Conservation (phyloP, 2,329 filamentous ascomycete species). For the Alternaria alternata region DNA sequence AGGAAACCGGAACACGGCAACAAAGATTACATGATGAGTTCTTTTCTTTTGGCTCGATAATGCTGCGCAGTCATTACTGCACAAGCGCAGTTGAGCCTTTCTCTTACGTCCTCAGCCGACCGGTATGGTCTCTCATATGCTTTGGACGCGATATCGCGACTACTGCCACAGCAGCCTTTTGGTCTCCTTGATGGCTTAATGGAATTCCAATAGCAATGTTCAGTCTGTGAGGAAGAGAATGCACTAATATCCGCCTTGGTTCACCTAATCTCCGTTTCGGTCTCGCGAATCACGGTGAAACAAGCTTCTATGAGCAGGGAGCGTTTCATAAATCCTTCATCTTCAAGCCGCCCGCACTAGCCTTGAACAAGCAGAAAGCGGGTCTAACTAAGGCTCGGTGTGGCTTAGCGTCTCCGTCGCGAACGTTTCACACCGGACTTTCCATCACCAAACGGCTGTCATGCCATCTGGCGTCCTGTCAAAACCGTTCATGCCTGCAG, state of each 20-base stretch:
- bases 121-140: background rate
- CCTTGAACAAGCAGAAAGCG: background rate
- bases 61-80: background rate
- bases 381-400: background rate
- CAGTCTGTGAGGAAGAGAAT: background rate
- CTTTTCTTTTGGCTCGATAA: background rate
- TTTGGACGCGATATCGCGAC: background rate
- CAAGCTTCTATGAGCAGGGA: slow-evolving; percentile 26
- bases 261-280: slow-evolving; percentile 21
- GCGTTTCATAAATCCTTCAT: slow-evolving; percentile 23
- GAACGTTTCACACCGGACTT: slow-evolving; percentile 29
- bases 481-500: slow-evolving; percentile 17
- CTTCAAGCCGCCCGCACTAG: slow-evolving; percentile 19
- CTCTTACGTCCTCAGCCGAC: background rate
- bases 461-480: slow-evolving; percentile 14
- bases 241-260: slow-evolving; percentile 6
- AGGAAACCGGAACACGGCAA: too few relatives aligned
- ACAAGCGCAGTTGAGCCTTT: too few relatives aligned
- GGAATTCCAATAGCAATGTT: background rate
- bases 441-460: slow-evolving; percentile 22
- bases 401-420: slow-evolving; percentile 19
- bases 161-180: background rate
- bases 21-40: background rate
- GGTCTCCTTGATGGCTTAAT: background rate
- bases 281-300: slow-evolving; percentile 23